Percentiles rank a stretch among this genome's conserved stretches.
Evolutionary conservation across 2,329 filamentous ascomycete species (phyloP).

Genomic region (Huntiella abstrusa): DNA sequence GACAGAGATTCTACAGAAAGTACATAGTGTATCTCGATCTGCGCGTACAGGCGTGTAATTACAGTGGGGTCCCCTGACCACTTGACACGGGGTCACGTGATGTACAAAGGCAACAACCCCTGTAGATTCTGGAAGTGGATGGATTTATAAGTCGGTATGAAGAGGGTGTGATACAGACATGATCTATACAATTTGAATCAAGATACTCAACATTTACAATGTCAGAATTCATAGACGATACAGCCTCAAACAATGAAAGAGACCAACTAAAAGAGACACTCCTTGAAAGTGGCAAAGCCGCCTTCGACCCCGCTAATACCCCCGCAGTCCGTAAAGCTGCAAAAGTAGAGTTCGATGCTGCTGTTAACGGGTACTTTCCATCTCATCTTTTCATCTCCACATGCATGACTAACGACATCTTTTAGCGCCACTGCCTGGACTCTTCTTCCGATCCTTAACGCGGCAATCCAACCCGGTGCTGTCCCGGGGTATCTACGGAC

Average conservation of each 20-base stretch:
- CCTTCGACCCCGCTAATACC: constrained; percentile 27
- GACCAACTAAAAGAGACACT: constrained; percentile 7
- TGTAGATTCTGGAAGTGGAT: not conserved
- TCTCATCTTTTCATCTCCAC: not conserved
- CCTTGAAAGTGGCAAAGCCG: constrained; percentile 25
- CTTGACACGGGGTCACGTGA: not conserved
- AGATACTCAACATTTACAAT: not conserved
- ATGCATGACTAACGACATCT: constrained; percentile 8
- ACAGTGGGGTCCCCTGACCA: not conserved
- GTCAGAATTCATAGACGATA: constrained; percentile 18
- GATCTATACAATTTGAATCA: not conserved
- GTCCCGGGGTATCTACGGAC: constrained; percentile 41
- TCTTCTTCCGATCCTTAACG: constrained; percentile 42
- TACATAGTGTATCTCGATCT: no score
- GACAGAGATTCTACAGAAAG: constrained; percentile 10
- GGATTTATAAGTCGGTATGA: constrained; percentile 3
- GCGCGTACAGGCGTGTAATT: no score
- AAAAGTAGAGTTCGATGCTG: constrained; percentile 23
- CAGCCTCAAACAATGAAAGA: constrained; percentile 12
- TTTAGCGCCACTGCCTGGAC: constrained; percentile 24
- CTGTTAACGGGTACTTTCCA: constrained; percentile 27
- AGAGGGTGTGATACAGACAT: no score
- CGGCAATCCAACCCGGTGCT: constrained; percentile 40
- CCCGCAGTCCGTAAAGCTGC: constrained; percentile 19
- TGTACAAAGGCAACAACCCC: not conserved